phyloP scores from a whole-genome alignment of 352 stramenopile species.

The Globisporangium megalacanthum region DNA sequence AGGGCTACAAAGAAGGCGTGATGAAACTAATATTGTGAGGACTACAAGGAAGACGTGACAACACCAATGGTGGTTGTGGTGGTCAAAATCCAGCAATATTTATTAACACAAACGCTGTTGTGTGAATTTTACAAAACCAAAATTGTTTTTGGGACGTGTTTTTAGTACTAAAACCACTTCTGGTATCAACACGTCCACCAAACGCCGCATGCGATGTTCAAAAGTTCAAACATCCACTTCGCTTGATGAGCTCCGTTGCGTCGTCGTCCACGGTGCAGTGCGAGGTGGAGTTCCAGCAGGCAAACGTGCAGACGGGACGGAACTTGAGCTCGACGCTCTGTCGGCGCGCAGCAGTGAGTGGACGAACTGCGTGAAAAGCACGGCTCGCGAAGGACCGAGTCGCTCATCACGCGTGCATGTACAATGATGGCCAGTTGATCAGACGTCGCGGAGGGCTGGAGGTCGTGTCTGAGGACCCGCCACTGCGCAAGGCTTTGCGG shows the following conservation, averaged over 20 bases:
- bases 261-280: constrained; percentile 13
- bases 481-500: constrained; percentile 47
- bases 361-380: background rate
- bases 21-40: no score
- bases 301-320: constrained; percentile 40
- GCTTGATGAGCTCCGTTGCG: background rate
- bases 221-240: background rate
- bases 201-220: background rate
- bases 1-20: no score
- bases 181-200: no score
- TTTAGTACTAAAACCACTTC: no score
- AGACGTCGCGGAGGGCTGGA: constrained; percentile 50
- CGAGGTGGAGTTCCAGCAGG: constrained; percentile 56
- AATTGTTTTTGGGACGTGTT: no score
- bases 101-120: no score
- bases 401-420: background rate
- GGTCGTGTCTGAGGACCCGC: constrained; percentile 40
- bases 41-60: no score
- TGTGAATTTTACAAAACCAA: no score
- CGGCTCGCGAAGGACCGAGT: no score
- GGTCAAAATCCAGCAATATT: no score
- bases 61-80: no score
- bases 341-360: constrained; percentile 24
- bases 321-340: constrained; percentile 38
- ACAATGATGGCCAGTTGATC: constrained; percentile 22